A percentile compares a stretch with the other conserved stretches of the same genome.
Evolutionary conservation across 768 basidiomycete genomes (phyloP).

Genomic region (Megacollybia marginata): DNA sequence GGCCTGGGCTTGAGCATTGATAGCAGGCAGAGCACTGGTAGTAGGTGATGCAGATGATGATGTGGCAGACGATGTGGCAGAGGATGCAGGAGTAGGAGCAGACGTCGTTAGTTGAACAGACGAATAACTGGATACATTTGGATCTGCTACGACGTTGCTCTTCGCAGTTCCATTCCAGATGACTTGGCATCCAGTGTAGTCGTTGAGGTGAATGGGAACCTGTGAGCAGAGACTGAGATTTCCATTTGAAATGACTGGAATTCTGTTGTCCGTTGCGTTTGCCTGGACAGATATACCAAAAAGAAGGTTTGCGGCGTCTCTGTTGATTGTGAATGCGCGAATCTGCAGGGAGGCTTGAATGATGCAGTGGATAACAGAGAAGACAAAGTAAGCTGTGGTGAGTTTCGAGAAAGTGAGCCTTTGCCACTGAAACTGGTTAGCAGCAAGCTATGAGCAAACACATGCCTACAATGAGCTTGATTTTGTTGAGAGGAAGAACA

Average conservation of each 20-base stretch:
- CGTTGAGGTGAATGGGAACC: conserved; percentile 35
- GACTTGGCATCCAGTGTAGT: conserved; percentile 33
- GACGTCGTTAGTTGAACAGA: neutral
- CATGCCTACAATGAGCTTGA: conserved; percentile 43
- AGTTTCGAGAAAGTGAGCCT: conserved; percentile 63
- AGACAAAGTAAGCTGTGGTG: conserved; percentile 57
- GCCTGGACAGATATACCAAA: conserved; percentile 42
- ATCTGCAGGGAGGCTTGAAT: conserved; percentile 66
- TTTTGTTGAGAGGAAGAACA: conserved; percentile 27
- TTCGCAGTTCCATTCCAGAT: conserved; percentile 45
- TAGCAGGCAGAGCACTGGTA: conserved; percentile 6
- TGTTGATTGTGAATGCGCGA: conserved; percentile 59
- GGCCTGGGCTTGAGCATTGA: neutral
- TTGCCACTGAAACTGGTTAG: conserved; percentile 43
- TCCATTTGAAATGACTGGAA: conserved; percentile 42
- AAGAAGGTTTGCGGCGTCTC: conserved; percentile 46
- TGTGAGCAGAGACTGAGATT: conserved; percentile 51
- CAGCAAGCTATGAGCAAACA: neutral
- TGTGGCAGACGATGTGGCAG: conserved; percentile 1
- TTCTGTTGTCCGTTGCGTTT: conserved; percentile 36
- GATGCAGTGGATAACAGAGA: conserved; percentile 58
- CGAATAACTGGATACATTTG: neutral
- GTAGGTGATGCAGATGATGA: neutral
- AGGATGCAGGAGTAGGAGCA: neutral
- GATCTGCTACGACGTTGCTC: conserved; percentile 8